Evolutionary conservation across 106 monocot species (phyloP), one percentile per base, ranked within the genome.

Genomic region (Triglochin maritima): DNA sequence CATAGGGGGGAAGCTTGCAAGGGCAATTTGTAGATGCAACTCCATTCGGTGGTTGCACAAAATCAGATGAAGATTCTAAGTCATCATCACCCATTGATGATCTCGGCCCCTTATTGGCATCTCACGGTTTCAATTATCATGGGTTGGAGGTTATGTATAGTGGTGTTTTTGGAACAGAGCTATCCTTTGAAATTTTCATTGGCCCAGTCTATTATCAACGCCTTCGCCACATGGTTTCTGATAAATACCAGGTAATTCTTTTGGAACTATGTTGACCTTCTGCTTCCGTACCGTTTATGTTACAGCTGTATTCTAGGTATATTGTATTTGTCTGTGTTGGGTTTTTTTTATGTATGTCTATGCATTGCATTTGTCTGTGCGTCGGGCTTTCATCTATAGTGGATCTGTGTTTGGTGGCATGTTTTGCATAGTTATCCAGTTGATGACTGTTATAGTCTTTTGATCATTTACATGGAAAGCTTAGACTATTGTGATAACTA

Each of bases 171-270:
- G 96, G 96, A 49, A 91, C 82, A 46, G 91, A 98, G 67, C 47
- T 98, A 65, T 73, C 71, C 50, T 98, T 86, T 72, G 90, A 91
- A 81, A 86, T 98, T 66, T 98, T 98, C 74, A 88, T 98, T 69
- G 96, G 96, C 3, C 96, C 96, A 49, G 96, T 98, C 64, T 98
- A 98, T 72, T 98, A 98, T 71, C 96, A 98, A 69, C 91, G 91
- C 15, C 96, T 98, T 72, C 83, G 96, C 4, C 96, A 98, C 71
- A 98, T 98, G 96, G 96, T 98, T 68, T 91, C 91, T 17, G 91
- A 98, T 72, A 98, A 98, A 74, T 98, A 83, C 73, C 96, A 98
- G 96, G 95, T 90, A 3, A 47, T 56, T 8, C 9, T 49, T 8
- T 68, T 4, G 15, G 46, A 52, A 52, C 11, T 52, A 52, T 8